Base-by-base conservation (phyloP, 768 basidiomycete species). In the Neoboletus brunneissimus region DNA sequence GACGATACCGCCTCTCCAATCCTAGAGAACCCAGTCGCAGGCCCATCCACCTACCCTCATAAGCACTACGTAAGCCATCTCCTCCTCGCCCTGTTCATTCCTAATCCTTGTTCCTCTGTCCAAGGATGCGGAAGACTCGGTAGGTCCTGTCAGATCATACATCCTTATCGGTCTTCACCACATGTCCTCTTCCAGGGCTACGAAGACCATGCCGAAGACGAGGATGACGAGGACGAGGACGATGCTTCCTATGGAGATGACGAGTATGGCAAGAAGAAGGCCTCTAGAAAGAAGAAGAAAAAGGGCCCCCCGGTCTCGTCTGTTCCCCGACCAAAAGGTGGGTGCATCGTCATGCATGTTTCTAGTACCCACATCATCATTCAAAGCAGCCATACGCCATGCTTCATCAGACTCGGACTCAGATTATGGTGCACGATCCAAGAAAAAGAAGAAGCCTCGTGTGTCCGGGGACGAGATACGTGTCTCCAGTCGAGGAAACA, bases 341-440 rank as follows among this genome's bases (percentile, higher is more conserved):
- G 20, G 58, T 44, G 8, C 27, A 59, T 51, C 73, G 56, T 22
- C 56, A 51, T 45, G 49, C 50, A 34, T 56, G 55, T 47, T 46
- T 46, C 22, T 23, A 8, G 32, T 45, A 55, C 50, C 37, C 52
- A 32, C 54, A 55, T 61, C 51, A 48, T 53, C 48, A 53, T 59
- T 48, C 59, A 55, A 64, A 82, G 79, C 71, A 56, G 72, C 79
- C 57, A 73, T 76, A 50, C 87, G 86, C 46, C 82, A 81, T 29
- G 80, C 81, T 42, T 77, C 75, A 42, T 89, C 89, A 44, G 89
- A 91, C 73, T 91, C 89, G 13, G 90, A 90, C 72, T 92, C 90
- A 3, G 91, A 94, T 65, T 94, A 92, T 64, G 91, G 89, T 43
- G 81, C 88, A 32, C 86, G 88, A 54, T 83, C 91, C 63, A 91